Evolutionary conservation across 352 stramenopile genomes (phyloP).

Genomic region (Pythium folliculosum): DNA sequence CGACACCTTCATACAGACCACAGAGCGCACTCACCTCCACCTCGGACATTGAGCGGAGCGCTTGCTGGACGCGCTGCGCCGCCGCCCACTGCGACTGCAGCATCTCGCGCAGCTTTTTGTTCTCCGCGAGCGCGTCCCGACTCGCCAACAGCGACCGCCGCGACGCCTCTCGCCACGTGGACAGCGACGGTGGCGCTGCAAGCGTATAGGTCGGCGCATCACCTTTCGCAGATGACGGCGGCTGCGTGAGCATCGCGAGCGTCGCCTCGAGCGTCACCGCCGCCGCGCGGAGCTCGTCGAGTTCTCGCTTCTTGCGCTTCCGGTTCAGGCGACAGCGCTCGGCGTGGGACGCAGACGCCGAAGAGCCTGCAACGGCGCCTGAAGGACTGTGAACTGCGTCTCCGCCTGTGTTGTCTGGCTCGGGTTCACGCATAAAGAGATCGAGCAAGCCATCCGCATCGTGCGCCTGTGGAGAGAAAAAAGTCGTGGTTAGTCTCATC

Average conservation of each 20-base stretch:
- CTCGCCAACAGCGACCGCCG: not conserved
- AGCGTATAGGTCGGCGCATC: not conserved
- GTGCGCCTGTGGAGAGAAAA: not conserved
- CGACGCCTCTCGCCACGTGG: not conserved
- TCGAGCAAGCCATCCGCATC: not conserved
- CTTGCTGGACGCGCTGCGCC: constrained; percentile 6
- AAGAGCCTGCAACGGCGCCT: not conserved
- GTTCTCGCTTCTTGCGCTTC: constrained; percentile 25
- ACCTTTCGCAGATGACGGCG: not conserved
- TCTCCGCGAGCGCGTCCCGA: constrained; percentile 3
- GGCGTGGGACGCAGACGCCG: constrained; percentile 2
- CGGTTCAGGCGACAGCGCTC: constrained; percentile 22
- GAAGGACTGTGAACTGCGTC: not conserved
- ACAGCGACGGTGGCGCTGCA: not conserved
- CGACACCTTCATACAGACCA: not conserved
- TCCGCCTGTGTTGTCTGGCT: too few species aligned
- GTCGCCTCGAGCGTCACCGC: constrained; percentile 4
- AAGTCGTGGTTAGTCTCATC: not conserved
- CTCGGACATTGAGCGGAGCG: not conserved
- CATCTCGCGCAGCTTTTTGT: constrained; percentile 20
- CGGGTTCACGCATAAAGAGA: not conserved
- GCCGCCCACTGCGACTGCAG: constrained; percentile 1
- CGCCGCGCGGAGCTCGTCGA: constrained; percentile 12
- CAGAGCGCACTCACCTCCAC: not conserved
- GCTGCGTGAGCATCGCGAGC: constrained; percentile 5